Evolutionary conservation across 2,329 filamentous ascomycete species (phyloP).

Genomic region (Epichloe baconii): DNA sequence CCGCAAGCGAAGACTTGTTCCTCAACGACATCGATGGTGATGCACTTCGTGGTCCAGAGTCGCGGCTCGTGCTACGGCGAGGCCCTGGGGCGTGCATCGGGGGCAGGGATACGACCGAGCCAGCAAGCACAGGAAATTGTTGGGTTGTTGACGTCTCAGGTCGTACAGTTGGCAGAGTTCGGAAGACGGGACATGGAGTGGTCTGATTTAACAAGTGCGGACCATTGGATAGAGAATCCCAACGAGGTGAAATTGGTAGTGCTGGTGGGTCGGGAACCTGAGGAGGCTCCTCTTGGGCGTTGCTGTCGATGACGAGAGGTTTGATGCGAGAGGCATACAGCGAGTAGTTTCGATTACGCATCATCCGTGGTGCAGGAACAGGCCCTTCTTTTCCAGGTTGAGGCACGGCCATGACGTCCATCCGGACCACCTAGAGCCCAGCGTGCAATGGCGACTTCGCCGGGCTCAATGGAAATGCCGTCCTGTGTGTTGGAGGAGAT

Average conservation of each 20-base stretch:
- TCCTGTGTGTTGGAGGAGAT: neutral
- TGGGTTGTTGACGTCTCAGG: neutral
- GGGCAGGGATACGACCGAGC: conserved; percentile 3
- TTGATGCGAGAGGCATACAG: conserved; percentile 13
- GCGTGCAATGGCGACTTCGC: conserved; percentile 6
- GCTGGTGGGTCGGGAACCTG: conserved; percentile 19
- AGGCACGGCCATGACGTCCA: conserved; percentile 12
- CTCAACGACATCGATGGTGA: conserved; percentile 18
- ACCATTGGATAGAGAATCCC: conserved; percentile 27
- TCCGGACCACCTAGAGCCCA: conserved; percentile 9
- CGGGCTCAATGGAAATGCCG: conserved; percentile 6
- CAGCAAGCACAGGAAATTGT: neutral
- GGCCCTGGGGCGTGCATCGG: conserved; percentile 8
- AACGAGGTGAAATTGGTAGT: conserved; percentile 27
- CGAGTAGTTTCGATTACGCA: conserved; percentile 11
- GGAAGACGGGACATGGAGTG: conserved; percentile 1
- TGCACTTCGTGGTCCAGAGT: conserved; percentile 14
- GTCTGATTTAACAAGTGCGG: conserved; percentile 12
- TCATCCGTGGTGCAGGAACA: conserved; percentile 5
- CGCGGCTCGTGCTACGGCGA: conserved; percentile 1
- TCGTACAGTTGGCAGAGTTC: conserved; percentile 1
- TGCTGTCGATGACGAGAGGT: conserved; percentile 5
- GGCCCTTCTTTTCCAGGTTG: conserved; percentile 7
- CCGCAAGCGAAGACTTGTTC: conserved; percentile 19
- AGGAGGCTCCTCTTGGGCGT: conserved; percentile 1